A percentile compares a stretch with the other conserved stretches of the same genome.
These are phyloP conservation scores for Bonia amplexicaulis DNA, from an alignment of 176 grass and related monocot genomes.

Conservation along the genomic window DNA sequence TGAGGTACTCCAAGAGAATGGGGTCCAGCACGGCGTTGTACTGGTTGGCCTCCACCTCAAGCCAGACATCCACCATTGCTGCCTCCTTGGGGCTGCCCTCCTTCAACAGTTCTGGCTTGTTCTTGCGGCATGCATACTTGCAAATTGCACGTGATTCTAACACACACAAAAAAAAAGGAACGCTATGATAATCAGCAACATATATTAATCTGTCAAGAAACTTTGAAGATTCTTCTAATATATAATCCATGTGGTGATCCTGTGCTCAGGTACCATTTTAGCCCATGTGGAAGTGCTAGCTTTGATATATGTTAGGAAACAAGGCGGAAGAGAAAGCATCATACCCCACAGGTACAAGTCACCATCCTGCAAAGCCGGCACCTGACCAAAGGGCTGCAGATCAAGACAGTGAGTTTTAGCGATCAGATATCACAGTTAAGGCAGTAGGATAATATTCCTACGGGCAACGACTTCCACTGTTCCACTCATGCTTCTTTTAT, in stretches of 20 bases:
- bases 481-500: background rate
- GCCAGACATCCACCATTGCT: slow-evolving; percentile 61
- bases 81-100: slow-evolving; percentile 31
- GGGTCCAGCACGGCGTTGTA: slow-evolving; percentile 32
- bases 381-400: slow-evolving; percentile 61
- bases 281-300: background rate
- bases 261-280: background rate
- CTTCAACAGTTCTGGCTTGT: slow-evolving; percentile 54
- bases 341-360: slow-evolving; percentile 46
- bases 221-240: no score
- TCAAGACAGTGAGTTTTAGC: background rate
- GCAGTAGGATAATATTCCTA: background rate
- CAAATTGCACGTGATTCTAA: slow-evolving; percentile 57
- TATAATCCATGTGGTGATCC: background rate
- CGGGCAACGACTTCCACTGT: background rate
- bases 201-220: background rate
- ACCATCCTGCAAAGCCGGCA: slow-evolving; percentile 64
- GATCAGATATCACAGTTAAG: background rate
- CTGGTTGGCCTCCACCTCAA: slow-evolving; percentile 62
- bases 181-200: background rate
- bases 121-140: slow-evolving; percentile 52
- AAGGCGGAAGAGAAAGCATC: background rate
- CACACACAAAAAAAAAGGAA: background rate
- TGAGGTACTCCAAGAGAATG: slow-evolving; percentile 26
- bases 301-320: background rate